Conservation (phyloP, 2,329 filamentous ascomycete species). For the Diaporthe batatas region DNA sequence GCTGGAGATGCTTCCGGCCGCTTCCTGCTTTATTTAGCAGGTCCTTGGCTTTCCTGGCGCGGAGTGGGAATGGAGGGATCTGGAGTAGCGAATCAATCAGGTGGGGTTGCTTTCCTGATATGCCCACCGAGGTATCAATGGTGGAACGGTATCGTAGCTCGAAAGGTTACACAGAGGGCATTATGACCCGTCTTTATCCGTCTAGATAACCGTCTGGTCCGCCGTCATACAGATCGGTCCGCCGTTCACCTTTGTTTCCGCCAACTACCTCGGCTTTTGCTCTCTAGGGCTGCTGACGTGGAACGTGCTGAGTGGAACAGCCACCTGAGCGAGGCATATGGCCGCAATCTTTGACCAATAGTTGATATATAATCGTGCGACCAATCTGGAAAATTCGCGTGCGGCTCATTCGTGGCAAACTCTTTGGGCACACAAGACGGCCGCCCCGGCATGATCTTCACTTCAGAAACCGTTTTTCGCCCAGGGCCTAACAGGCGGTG, state of each 20-base stretch:
- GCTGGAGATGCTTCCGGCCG: not conserved
- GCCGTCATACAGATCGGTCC: not conserved
- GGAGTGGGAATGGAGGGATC: not conserved
- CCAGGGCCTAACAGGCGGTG: not conserved
- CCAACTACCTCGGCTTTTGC: not conserved
- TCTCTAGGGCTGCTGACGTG: too few species aligned
- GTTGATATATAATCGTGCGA: not conserved
- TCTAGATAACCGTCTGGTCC: not conserved
- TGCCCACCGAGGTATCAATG: not conserved
- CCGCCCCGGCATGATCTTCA: not conserved
- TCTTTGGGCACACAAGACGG: too few species aligned
- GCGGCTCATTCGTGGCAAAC: too few species aligned
- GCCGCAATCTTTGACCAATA: not conserved
- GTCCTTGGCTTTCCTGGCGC: not conserved
- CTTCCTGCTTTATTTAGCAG: too few species aligned
- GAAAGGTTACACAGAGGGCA: not conserved
- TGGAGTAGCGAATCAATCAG: not conserved
- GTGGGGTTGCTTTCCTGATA: too few species aligned
- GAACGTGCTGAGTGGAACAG: not conserved
- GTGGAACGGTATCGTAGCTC: not conserved
- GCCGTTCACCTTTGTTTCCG: not conserved
- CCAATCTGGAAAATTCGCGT: not conserved
- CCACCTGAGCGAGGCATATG: not conserved
- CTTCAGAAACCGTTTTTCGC: not conserved
- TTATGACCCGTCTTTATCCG: conserved; percentile 8